Percentiles rank a stretch among this genome's conserved stretches.
Evolutionary conservation across 306 rosid genomes (phyloP).

Genomic region (Delonix regia): DNA sequence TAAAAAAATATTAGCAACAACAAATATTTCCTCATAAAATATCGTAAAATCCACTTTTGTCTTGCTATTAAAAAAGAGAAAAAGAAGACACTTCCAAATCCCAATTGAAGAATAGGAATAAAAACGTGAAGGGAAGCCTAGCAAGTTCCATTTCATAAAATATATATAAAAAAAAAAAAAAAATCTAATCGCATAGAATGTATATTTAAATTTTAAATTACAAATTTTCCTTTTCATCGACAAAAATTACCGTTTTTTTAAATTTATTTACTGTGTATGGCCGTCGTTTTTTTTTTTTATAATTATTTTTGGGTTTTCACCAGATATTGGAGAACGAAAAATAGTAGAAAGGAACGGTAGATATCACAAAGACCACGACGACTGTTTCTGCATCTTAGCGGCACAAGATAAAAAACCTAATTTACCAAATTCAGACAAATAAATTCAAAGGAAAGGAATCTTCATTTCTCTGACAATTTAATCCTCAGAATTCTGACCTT

Average conservation of each 20-base stretch:
- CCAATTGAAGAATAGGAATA: no score
- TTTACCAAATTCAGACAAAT: slow-evolving; percentile 42
- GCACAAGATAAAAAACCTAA: slow-evolving; percentile 50
- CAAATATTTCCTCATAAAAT: neutral
- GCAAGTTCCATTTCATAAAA: no score
- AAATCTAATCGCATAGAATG: neutral
- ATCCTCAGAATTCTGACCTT: neutral
- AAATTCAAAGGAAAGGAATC: slow-evolving; percentile 24
- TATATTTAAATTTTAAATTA: neutral
- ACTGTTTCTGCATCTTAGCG: slow-evolving; percentile 23
- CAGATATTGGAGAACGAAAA: no score
- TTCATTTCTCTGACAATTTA: slow-evolving; percentile 15
- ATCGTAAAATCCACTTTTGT: neutral
- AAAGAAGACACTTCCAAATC: no score
- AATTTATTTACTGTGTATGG: neutral
- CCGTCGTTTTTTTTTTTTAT: no score
- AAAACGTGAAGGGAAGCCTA: no score
- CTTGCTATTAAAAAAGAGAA: neutral
- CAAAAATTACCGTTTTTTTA: neutral
- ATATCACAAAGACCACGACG: neutral
- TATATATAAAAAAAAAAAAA: no score
- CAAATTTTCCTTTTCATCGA: neutral
- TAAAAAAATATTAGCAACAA: neutral
- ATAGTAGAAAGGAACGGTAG: neutral
- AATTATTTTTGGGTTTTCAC: no score